Evolutionary conservation across 192 early-diverging fungal species (phyloP).

Genomic region (Podila clonocystis): DNA sequence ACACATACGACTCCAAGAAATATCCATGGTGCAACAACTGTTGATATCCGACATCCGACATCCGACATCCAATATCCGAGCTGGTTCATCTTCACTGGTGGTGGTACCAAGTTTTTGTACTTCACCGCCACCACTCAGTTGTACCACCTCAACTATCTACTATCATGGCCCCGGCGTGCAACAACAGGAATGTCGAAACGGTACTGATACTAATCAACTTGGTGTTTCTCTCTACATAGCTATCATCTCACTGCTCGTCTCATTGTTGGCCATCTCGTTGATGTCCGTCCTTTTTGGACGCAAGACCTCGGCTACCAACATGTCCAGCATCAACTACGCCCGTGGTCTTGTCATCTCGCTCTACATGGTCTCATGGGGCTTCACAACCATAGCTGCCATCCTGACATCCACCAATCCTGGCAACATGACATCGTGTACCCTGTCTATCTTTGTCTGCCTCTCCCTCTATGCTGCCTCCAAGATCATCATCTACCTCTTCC

Average conservation of each 20-base stretch:
- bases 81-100: too few species aligned
- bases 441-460: conserved; percentile 52
- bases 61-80: too few species aligned
- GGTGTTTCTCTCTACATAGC: background rate
- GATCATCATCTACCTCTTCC: conserved; percentile 57
- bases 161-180: background rate
- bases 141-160: background rate
- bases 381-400: conserved; percentile 47
- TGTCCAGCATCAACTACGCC: conserved; percentile 55
- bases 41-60: background rate
- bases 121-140: too few species aligned
- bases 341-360: conserved; percentile 52
- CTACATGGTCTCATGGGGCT: conserved; percentile 56
- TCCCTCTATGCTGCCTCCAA: conserved; percentile 54
- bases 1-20: background rate
- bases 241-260: conserved; percentile 51
- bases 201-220: background rate
- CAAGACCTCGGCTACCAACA: conserved; percentile 50
- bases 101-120: too few species aligned
- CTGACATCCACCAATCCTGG: conserved; percentile 58
- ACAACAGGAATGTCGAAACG: background rate
- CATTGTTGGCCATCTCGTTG: conserved; percentile 51
- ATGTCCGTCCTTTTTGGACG: conserved; percentile 50
- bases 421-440: conserved; percentile 48
- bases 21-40: background rate